Conservation (phyloP, 2,329 filamentous ascomycete genomes). For the Sporothrix globosa region DNA sequence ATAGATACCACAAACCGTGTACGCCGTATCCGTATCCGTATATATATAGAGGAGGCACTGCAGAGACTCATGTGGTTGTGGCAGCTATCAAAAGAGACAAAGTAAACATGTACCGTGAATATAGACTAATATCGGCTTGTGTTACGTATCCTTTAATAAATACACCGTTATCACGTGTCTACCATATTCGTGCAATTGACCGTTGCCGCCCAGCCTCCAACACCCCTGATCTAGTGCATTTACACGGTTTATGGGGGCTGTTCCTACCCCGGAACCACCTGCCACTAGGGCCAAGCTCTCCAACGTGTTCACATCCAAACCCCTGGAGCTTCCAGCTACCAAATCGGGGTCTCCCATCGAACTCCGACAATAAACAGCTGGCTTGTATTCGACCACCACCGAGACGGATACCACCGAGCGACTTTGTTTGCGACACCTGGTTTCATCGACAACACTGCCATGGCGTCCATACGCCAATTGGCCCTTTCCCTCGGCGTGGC, state of each 20-base stretch:
- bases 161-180: neutral
- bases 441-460: conserved; percentile 11
- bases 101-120: neutral
- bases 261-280: neutral
- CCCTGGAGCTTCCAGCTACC: neutral
- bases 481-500: conserved; percentile 29
- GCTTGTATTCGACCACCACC: neutral
- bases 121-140: too few species aligned
- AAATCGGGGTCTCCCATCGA: neutral
- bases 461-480: conserved; percentile 37
- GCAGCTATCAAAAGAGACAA: neutral
- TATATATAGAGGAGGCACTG: too few species aligned
- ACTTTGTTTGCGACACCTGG: neutral
- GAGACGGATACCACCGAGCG: neutral
- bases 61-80: neutral
- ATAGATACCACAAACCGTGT: too few species aligned
- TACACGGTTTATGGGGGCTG: neutral
- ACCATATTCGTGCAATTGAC: too few species aligned
- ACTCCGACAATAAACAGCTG: neutral
- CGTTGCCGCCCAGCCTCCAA: too few species aligned
- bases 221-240: neutral
- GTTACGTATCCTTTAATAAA: too few species aligned
- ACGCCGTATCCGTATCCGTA: too few species aligned
- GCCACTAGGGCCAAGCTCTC: neutral
- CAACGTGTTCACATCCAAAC: neutral